Base-by-base conservation (phyloP, 2,329 filamentous ascomycete genomes). In the Apiospora phragmitis region DNA sequence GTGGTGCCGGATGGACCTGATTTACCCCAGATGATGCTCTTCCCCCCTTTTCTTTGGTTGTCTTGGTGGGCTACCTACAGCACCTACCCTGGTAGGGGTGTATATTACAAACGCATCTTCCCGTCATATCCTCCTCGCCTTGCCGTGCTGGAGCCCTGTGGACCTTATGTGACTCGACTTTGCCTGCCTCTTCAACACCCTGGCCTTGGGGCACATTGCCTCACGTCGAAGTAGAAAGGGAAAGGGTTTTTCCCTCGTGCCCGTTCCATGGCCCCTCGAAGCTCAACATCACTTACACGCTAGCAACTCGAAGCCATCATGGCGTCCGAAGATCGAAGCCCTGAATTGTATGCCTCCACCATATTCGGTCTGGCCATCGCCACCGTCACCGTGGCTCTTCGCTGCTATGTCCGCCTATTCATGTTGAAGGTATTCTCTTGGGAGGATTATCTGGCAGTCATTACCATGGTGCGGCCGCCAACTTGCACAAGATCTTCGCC, bases 401-500 rank as follows among this genome's bases (percentile, higher is more conserved):
- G 77, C 51, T 79, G 77, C 70, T 79, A 77, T 73, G 76, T 78
- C 14, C 72, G 75, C 41, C 49, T 73, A 12, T 72, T 67, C 43
- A 69, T 78, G 11, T 65, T 77, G 35, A 77, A 75, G 55, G 59
- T 72, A 11, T 79, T 79, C 62, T 71, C 73, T 38, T 51, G 70
- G 21, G 77, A 79, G 70, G 77, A 79, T 42, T 75, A 72, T 71
- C 41, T 78, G 47, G 75, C 77, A 35, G 35, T 78, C 38, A 70
- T 68, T 47, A 75, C 76, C 45, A 70, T 77, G 72, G 76, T 78
- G 74, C 35, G 71, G 8, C 9, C 38, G 38, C 26, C 29, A n/a
- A 35, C 18, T 6, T 38, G 26, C 16, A 35, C 32, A 21, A 38
- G 21, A 11, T 3, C 42, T 21, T 16, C 2, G n/a, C 29, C 41